phyloP scores from a whole-genome alignment of 78 protist species.

The Monocercomonoides exilis region DNA sequence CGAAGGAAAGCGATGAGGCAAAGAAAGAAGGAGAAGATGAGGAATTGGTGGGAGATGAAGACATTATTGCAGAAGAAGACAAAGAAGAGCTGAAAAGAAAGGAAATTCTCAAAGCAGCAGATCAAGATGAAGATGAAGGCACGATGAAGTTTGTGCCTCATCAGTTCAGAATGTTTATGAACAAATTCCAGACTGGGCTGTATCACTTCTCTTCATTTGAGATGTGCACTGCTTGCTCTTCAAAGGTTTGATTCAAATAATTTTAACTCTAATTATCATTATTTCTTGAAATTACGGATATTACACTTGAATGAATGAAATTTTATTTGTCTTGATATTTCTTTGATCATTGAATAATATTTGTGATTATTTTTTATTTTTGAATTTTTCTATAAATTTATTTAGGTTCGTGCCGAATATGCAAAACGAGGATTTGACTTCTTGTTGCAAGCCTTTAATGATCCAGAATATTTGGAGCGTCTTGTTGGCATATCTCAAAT shows the following conservation, averaged over 20 bases:
- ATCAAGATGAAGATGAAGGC: not conserved
- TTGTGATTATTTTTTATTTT: not conserved
- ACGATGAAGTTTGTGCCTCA: slow-evolving; percentile 60
- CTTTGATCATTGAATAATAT: not conserved
- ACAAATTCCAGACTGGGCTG: slow-evolving; percentile 29
- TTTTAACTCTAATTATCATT: not conserved
- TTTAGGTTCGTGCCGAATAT: slow-evolving; percentile 30
- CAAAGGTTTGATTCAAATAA: slow-evolving; percentile 10
- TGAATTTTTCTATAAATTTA: not conserved
- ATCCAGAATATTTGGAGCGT: slow-evolving; percentile 43
- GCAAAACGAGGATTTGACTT: slow-evolving; percentile 40
- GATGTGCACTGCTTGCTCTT: slow-evolving; percentile 83
- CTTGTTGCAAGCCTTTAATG: slow-evolving; percentile 40
- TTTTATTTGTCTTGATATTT: not conserved
- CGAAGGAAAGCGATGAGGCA: slow-evolving; percentile 25
- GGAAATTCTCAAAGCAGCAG: slow-evolving; percentile 7
- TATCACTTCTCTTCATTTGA: slow-evolving; percentile 23
- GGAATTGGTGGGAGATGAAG: too few relatives aligned
- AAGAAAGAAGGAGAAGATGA: slow-evolving; percentile 19
- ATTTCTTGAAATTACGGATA: not conserved
- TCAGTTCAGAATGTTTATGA: slow-evolving; percentile 65
- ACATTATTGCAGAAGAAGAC: not conserved
- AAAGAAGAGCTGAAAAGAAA: not conserved
- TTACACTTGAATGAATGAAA: not conserved
- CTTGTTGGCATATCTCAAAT: slow-evolving; percentile 48